These are phyloP conservation scores for Graphilbum fragrans DNA, from an alignment of 2,329 filamentous ascomycete species.

Conservation along the genomic window DNA sequence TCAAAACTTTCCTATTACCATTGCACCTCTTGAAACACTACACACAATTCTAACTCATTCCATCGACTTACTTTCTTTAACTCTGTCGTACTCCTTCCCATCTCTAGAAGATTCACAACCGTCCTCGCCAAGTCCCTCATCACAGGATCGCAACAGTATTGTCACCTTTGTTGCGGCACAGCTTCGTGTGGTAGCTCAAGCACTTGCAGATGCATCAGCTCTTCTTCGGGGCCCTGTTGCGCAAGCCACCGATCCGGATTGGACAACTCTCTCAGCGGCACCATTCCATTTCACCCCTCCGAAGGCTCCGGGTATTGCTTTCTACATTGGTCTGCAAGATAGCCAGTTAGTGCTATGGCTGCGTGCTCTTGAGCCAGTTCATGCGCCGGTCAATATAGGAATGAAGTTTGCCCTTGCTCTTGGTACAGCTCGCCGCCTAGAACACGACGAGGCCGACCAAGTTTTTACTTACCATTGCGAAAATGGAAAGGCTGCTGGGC, in stretches of 20 bases:
- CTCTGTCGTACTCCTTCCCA: constrained; percentile 44
- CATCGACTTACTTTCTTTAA: constrained; percentile 71
- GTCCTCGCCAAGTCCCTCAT: not conserved
- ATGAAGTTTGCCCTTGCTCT: constrained; percentile 62
- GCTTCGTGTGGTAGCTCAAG: constrained; percentile 41
- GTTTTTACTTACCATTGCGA: constrained; percentile 51
- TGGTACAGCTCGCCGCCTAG: constrained; percentile 47
- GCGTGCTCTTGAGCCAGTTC: constrained; percentile 56
- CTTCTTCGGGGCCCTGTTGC: constrained; percentile 43
- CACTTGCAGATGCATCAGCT: constrained; percentile 36
- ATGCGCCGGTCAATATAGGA: constrained; percentile 46
- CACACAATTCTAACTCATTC: constrained; percentile 71
- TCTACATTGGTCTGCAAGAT: constrained; percentile 60
- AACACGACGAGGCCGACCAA: constrained; percentile 71
- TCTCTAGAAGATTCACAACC: not conserved
- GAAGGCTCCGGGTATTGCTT: constrained; percentile 56
- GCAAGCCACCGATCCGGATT: constrained; percentile 25
- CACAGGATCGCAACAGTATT: not conserved
- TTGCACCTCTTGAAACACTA: constrained; percentile 60
- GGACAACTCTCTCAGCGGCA: constrained; percentile 31
- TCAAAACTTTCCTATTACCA: constrained; percentile 36
- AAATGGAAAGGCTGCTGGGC: constrained; percentile 8
- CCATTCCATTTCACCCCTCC: constrained; percentile 29
- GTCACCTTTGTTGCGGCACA: constrained; percentile 38
- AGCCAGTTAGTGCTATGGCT: constrained; percentile 58